These are phyloP conservation scores for Sporothrix brasiliensis DNA, from an alignment of 2,329 filamentous ascomycete species.

Conservation along the genomic window DNA sequence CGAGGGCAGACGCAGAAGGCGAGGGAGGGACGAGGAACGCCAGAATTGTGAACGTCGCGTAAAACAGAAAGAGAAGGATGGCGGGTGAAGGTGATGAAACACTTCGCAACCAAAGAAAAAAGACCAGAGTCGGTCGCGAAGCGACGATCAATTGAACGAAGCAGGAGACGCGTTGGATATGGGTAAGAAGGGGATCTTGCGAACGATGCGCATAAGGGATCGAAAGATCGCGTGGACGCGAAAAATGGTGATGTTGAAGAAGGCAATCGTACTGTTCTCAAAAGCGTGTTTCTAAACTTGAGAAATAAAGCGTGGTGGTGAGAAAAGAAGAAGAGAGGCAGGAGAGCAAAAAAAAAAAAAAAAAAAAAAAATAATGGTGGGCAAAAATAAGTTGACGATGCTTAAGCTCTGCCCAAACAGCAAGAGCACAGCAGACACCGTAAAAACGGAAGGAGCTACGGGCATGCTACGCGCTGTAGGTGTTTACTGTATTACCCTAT, in stretches of 20 bases:
- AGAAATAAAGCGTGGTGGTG: constrained; percentile 6
- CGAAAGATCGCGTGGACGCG: background rate
- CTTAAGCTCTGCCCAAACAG: constrained; percentile 11
- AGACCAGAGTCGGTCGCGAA: background rate
- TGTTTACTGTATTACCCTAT: constrained; percentile 30
- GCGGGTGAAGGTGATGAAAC: background rate
- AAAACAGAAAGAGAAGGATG: background rate
- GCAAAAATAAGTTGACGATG: constrained; percentile 21
- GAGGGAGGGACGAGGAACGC: background rate
- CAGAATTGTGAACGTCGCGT: constrained; percentile 5
- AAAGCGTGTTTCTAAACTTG: background rate
- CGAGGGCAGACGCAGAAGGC: constrained; percentile 6
- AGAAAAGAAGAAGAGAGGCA: background rate
- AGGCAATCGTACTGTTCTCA: background rate
- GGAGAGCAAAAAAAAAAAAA: background rate
- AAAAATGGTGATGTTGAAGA: background rate
- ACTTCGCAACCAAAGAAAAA: background rate
- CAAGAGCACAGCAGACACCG: background rate
- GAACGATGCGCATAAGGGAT: background rate
- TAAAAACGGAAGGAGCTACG: constrained; percentile 23
- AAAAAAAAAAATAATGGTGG: constrained; percentile 3
- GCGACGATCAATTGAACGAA: constrained; percentile 3
- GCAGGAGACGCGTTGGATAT: background rate
- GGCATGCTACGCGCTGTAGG: background rate
- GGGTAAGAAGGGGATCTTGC: background rate